A percentile compares a stretch with the other conserved stretches of the same genome.
Evolutionary conservation across 116 monocot genomes (phyloP).

Genomic region (Zostera marina): DNA sequence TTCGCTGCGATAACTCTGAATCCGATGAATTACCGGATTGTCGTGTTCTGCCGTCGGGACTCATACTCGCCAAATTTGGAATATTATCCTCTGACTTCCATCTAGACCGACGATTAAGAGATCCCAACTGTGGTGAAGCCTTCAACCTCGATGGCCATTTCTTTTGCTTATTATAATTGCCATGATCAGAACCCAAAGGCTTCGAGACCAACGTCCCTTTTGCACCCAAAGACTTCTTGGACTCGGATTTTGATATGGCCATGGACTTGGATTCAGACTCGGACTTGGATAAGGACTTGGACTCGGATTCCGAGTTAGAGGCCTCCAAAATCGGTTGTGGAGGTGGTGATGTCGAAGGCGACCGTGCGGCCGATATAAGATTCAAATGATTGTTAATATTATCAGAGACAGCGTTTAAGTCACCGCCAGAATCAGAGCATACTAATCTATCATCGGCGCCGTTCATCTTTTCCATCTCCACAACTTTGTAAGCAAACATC

Average conservation of each 20-base stretch:
- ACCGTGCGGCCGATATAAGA: background rate
- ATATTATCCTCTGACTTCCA: background rate
- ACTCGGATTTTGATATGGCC: too few species aligned
- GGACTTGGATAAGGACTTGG: too few species aligned
- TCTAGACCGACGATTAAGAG: background rate
- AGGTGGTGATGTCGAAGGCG: conserved; percentile 3
- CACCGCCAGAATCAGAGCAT: conserved; percentile 50
- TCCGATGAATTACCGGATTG: background rate
- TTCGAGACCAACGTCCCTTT: background rate
- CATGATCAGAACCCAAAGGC: too few species aligned
- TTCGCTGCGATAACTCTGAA: conserved; percentile 3
- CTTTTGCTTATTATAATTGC: background rate
- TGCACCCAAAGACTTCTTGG: background rate
- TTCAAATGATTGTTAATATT: background rate
- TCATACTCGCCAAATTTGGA: background rate
- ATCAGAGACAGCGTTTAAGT: conserved; percentile 6
- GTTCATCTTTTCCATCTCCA: conserved; percentile 55
- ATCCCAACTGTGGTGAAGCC: background rate
- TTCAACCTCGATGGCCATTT: background rate
- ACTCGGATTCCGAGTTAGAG: too few species aligned
- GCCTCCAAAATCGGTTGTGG: background rate
- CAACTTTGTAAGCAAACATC: conserved; percentile 65
- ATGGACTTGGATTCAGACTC: too few species aligned
- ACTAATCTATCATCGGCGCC: conserved; percentile 21
- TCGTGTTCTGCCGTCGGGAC: background rate